Evolutionary conservation across 176 grass and related monocot species (phyloP).

Genomic region (Themeda triandra): DNA sequence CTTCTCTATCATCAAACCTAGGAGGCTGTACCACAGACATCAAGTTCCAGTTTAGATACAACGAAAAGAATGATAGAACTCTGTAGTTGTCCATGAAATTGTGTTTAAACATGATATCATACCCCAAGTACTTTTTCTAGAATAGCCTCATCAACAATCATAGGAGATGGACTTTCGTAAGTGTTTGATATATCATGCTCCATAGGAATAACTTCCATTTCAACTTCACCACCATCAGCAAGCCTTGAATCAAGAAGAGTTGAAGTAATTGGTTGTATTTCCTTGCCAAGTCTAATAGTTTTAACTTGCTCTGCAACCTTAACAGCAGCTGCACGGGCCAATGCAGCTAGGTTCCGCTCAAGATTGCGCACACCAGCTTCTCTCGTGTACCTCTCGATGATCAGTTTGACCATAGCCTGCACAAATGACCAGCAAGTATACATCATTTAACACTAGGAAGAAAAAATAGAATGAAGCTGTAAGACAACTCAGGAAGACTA

Average conservation of each 20-base stretch:
- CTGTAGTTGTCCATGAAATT: neutral
- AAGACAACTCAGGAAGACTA: neutral
- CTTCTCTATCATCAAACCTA: slow-evolving; percentile 84
- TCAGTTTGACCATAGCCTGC: slow-evolving; percentile 81
- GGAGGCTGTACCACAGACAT: slow-evolving; percentile 68
- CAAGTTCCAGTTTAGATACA: slow-evolving; percentile 7
- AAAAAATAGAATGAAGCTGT: neutral
- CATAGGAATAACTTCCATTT: slow-evolving; percentile 99
- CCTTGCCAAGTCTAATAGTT: slow-evolving; percentile 62
- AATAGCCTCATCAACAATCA: slow-evolving; percentile 82
- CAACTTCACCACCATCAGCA: slow-evolving; percentile 79
- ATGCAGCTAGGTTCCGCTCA: slow-evolving; percentile 78
- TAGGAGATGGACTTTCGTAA: slow-evolving; percentile 55
- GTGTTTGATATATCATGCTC: slow-evolving; percentile 80
- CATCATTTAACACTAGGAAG: neutral
- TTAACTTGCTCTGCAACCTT: slow-evolving; percentile 79
- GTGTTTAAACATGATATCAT: slow-evolving; percentile 24
- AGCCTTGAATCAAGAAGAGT: slow-evolving; percentile 71
- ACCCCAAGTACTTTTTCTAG: slow-evolving; percentile 99
- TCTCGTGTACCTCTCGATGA: slow-evolving; percentile 92
- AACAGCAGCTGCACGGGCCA: slow-evolving; percentile 90
- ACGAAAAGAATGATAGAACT: neutral
- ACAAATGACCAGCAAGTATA: neutral
- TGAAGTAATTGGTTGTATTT: slow-evolving; percentile 66
- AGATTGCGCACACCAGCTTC: slow-evolving; percentile 94